Percentiles rank a stretch among this genome's conserved stretches.
These are phyloP conservation scores for Halenospora varia DNA, from an alignment of 495 filamentous ascomycete genomes.

Conservation along the genomic window DNA sequence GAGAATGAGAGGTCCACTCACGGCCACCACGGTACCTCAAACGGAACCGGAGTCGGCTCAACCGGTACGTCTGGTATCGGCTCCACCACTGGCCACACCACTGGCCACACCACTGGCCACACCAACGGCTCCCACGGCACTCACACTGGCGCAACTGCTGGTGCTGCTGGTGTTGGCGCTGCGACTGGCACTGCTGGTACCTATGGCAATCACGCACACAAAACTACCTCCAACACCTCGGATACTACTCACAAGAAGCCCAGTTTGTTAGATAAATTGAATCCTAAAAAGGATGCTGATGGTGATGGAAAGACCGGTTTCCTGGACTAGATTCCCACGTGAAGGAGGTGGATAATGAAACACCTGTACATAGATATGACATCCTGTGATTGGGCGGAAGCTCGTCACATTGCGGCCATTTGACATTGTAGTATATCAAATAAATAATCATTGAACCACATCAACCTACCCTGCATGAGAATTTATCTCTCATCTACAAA, in stretches of 20 bases:
- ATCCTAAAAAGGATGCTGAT: conserved; percentile 41
- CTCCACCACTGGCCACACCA: too few relatives aligned
- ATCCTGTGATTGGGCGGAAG: too few relatives aligned
- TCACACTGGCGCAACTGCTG: conserved; percentile 2
- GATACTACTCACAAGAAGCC: neutral
- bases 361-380: neutral
- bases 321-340: conserved; percentile 30
- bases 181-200: neutral
- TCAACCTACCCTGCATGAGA: too few relatives aligned
- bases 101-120: too few relatives aligned
- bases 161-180: neutral
- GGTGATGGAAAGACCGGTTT: conserved; percentile 42
- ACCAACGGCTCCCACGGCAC: conserved; percentile 14
- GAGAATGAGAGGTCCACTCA: conserved; percentile 13
- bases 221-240: neutral
- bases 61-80: conserved; percentile 19
- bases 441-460: too few relatives aligned
- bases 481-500: too few relatives aligned
- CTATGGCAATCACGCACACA: neutral
- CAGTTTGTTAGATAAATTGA: conserved; percentile 40
- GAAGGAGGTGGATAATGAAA: neutral
- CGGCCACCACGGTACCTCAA: neutral
- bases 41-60: conserved; percentile 17
- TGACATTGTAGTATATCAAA: too few relatives aligned
- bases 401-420: too few relatives aligned